Conservation (phyloP, 2,329 filamentous ascomycete species). For the Plectosphaerella plurivora region DNA sequence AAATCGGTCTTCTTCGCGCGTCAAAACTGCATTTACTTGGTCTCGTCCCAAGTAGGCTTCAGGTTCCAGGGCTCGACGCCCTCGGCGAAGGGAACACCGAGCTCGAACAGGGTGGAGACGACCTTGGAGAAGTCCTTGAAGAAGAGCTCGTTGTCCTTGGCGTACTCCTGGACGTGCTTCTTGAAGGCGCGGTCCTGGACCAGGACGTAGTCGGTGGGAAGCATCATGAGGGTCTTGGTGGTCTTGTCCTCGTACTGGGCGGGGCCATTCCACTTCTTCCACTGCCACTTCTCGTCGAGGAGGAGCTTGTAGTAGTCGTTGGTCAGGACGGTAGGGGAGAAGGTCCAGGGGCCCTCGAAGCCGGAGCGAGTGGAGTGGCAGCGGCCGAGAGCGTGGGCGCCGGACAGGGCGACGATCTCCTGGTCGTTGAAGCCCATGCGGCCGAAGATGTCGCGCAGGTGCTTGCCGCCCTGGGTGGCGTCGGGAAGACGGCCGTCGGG, state of each 20-base stretch:
- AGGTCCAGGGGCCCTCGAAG: conserved; percentile 86
- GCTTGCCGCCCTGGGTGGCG: conserved; percentile 69
- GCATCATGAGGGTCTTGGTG: conserved; percentile 92
- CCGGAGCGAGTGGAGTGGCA: conserved; percentile 88
- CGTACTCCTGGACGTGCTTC: conserved; percentile 77
- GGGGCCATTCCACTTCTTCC: conserved; percentile 87
- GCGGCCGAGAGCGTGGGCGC: conserved; percentile 83
- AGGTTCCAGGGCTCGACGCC: conserved; percentile 58
- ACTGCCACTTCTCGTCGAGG: conserved; percentile 87
- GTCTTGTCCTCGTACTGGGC: conserved; percentile 82
- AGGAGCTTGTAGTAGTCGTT: conserved; percentile 94
- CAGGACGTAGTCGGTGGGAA: conserved; percentile 85
- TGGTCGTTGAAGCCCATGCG: conserved; percentile 98
- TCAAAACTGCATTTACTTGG: background rate
- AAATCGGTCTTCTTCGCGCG: background rate
- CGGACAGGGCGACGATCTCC: conserved; percentile 87
- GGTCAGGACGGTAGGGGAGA: conserved; percentile 84
- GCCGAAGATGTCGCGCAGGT: conserved; percentile 87
- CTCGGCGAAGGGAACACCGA: conserved; percentile 83
- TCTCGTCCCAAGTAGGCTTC: conserved; percentile 43
- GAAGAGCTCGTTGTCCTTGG: conserved; percentile 85
- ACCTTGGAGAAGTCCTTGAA: conserved; percentile 88
- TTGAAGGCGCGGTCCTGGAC: conserved; percentile 85
- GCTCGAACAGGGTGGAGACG: conserved; percentile 80
- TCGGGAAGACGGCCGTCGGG: conserved; percentile 88